Evolutionary conservation across 495 filamentous ascomycete species (phyloP).

Genomic region (Hyaloscypha hepaticicola): DNA sequence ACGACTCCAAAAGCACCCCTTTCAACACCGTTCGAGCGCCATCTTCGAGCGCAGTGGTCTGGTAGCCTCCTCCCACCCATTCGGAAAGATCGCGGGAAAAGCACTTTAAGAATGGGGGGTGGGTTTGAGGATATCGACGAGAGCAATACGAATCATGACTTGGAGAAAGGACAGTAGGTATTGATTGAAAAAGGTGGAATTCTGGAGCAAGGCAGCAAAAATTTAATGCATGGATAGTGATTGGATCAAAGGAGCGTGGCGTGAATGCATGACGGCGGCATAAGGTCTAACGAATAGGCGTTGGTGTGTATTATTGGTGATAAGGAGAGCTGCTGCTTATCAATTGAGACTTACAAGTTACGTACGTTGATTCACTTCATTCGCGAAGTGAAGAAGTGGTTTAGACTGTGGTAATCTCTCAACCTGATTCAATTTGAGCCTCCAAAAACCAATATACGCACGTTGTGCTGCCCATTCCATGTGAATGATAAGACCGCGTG

Average conservation of each 20-base stretch:
- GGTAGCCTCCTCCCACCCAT: slow-evolving; percentile 12
- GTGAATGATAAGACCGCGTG: not conserved
- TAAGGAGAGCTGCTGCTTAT: slow-evolving; percentile 14
- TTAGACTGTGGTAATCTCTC: not conserved
- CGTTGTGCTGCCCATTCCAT: not conserved
- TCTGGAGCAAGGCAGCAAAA: slow-evolving; percentile 6
- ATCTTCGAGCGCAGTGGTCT: slow-evolving; percentile 29
- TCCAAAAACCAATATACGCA: not conserved
- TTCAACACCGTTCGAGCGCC: slow-evolving; percentile 33
- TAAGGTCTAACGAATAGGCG: slow-evolving; percentile 17
- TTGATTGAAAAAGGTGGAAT: not conserved
- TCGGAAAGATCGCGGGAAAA: slow-evolving; percentile 18
- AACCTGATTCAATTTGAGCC: not conserved
- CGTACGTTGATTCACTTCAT: not conserved
- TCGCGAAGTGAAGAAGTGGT: not conserved
- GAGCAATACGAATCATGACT: slow-evolving; percentile 18
- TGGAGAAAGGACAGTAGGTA: not conserved
- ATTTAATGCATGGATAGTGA: slow-evolving; percentile 11
- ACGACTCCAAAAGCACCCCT: slow-evolving; percentile 34
- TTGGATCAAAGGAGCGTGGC: slow-evolving; percentile 9
- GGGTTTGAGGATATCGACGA: slow-evolving; percentile 27
- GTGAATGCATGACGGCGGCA: slow-evolving; percentile 10
- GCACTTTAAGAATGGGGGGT: slow-evolving; percentile 18
- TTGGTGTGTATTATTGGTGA: slow-evolving; percentile 1
- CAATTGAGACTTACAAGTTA: not conserved